Evolutionary conservation across 148 eudicot genomes (phyloP).

Genomic region (Selenicereus undatus): DNA sequence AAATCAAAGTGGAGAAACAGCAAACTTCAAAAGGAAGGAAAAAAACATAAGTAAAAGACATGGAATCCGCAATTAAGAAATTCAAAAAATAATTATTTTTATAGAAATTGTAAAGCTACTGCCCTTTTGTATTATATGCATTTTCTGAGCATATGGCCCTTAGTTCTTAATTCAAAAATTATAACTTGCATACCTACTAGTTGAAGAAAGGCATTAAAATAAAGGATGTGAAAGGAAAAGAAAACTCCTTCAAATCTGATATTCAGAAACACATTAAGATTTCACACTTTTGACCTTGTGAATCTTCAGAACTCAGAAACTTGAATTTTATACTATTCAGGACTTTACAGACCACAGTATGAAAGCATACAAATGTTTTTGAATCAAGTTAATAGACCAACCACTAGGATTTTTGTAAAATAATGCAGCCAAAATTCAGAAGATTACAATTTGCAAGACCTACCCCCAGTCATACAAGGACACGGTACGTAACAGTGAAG

Average conservation of each 20-base stretch:
- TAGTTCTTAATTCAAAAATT: not conserved
- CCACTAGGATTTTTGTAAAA: not conserved
- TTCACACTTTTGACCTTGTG: not conserved
- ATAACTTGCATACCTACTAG: not conserved
- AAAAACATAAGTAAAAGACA: not conserved
- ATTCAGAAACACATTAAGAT: not conserved
- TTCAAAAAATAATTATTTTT: not conserved
- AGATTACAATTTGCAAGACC: constrained; percentile 24
- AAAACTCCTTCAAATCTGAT: not conserved
- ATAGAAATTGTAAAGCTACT: not conserved
- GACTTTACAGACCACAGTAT: constrained; percentile 9
- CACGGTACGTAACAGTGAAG: constrained; percentile 64
- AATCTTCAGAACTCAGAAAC: not conserved
- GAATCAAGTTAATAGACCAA: not conserved
- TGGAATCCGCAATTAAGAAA: not conserved
- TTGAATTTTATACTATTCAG: not conserved
- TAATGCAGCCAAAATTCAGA: not conserved
- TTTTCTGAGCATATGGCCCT: not conserved
- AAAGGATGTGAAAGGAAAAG: not conserved
- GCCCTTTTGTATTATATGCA: not conserved
- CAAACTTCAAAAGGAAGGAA: not conserved
- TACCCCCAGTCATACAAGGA: constrained; percentile 88
- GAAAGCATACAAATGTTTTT: not conserved
- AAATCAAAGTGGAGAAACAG: not conserved
- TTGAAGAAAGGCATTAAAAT: not conserved